Base-by-base conservation (phyloP, 2,329 filamentous ascomycete genomes). In the Penicillium brasilianum region DNA sequence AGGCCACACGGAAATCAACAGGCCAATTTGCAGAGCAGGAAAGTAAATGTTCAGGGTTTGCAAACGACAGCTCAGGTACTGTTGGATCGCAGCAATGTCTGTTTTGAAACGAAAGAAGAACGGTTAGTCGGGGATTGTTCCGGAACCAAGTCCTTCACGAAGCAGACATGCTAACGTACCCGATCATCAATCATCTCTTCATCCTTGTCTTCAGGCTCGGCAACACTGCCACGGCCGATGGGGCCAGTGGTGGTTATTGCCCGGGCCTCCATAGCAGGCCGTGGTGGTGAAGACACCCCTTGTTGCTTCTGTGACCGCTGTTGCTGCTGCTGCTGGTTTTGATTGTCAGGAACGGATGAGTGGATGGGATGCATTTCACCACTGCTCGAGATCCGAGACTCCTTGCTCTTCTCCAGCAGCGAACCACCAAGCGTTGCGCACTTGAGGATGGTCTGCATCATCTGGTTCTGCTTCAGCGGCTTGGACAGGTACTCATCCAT, bases 401-500 rank as follows among this genome's bases (percentile, higher is more conserved):
- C 77, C 56, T 79, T 79, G 66, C 75, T 79, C 73, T 79, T 79
- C 62, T 78, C 77, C 58, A 78, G 61, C 28, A 79, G 67, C 8
- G 76, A 77, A 20, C 76, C 76, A 60, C 94, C 93, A 36, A 98
- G 88, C 4, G 95, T 97, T 13, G 93, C 94, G 75, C 94, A 98
- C 77, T 97, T 97, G 66, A 98, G 86, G 62, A 99, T 98, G 0
- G 93, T 97, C 80, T 98, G 94, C 72, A 98, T 97, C 72, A 98
- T 89, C 76, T 97, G 92, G 76, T 96, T 97, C 74, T 97, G 94
- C 78, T 97, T 96, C 63, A 98, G 83, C 28, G 94, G 94, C 76
- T 99, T 99, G 18, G 94, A 97, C 44, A 99, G 83, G 74, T 99
- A 99, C 77, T 99, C 95, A 76, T 99, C 95, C 95, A 99, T 99